Evolutionary conservation across 2,329 filamentous ascomycete species (phyloP), one percentile per base, ranked within the genome.

Genomic region (Colletotrichum sp.): DNA sequence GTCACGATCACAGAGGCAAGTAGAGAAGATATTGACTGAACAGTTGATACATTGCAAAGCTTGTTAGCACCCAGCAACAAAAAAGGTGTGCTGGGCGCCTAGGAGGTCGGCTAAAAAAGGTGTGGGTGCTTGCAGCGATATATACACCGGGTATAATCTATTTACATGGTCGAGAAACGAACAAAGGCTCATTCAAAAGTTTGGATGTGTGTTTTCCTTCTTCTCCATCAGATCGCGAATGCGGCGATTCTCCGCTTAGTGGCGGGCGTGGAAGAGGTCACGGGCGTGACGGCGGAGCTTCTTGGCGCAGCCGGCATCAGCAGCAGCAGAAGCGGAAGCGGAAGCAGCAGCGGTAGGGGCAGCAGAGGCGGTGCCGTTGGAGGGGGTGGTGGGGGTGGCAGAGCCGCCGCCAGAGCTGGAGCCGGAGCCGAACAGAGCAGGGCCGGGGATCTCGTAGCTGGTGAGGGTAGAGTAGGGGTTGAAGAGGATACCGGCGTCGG

Each of bases 401-500:
- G 80, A 78, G 3, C 78, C 72, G 36, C 80, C 77, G 2, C 80
- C 80, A 8, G 63, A 60, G 34, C 69, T 63, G 6, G 52, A 30
- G 24, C 73, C 73, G n/a, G 63, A 52, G 64, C 74, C 70, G 65
- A 36, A 76, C 36, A 76, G 75, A 44, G 71, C 52, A 64, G 83
- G 83, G 5, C 83, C 83, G 16, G 83, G 83, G 18, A 84, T 83
- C 18, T 76, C 72, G 78, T 84, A 84, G 55, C 75, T 77, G 36
- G 64, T 67, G 76, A 81, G 82, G 16, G 78, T 44, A 44, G 73
- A 55, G 79, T 84, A 85, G 34, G 75, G 80, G 76, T 84, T 83
- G 79, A 84, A 84, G 16, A 81, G 71, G 64, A 84, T 83, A 13
- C 83, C 83, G 2, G 83, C 78, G 32, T 84, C 81, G 44, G 80